Conservation (phyloP, 2,329 filamentous ascomycete genomes). For the Colletotrichum higginsianum region DNA sequence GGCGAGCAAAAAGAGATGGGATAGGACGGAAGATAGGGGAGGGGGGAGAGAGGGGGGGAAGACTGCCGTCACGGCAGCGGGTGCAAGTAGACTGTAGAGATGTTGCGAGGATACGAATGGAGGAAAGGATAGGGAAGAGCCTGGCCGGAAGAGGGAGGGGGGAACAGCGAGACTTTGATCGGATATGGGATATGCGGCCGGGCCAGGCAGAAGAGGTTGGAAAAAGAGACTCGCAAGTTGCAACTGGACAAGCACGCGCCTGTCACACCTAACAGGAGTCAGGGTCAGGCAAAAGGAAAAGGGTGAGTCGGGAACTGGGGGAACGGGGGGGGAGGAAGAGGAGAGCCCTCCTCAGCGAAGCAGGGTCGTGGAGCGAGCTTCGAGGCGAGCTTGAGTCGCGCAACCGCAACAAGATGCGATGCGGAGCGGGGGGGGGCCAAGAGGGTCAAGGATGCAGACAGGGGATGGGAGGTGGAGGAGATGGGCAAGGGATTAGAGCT, state of each 20-base stretch:
- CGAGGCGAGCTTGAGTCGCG: constrained; percentile 24
- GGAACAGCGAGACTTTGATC: constrained; percentile 40
- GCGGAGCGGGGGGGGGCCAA: constrained; percentile 24
- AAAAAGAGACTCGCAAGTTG: constrained; percentile 8
- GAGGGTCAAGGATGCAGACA: constrained; percentile 36
- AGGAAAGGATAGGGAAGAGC: constrained; percentile 36
- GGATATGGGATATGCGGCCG: constrained; percentile 37
- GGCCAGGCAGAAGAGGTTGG: constrained; percentile 29
- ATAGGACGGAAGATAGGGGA: not conserved
- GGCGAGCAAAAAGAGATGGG: constrained; percentile 18
- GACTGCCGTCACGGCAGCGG: constrained; percentile 32
- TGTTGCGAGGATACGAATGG: constrained; percentile 15
- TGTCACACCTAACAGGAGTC: constrained; percentile 20
- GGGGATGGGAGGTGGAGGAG: constrained; percentile 9
- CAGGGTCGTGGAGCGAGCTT: constrained; percentile 22
- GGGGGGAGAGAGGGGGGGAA: constrained; percentile 1
- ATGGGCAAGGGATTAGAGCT: constrained; percentile 25
- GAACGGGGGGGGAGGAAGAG: not conserved
- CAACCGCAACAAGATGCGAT: constrained; percentile 19
- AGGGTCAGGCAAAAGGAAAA: constrained; percentile 21
- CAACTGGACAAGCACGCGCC: not conserved
- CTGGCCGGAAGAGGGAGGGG: constrained; percentile 36
- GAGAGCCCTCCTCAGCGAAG: constrained; percentile 12
- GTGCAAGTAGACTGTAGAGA: constrained; percentile 23
- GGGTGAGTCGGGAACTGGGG: constrained; percentile 9